Evolutionary conservation across 345 rosid species (phyloP), one percentile per base, ranked within the genome.

Genomic region (Dimocarpus longan): DNA sequence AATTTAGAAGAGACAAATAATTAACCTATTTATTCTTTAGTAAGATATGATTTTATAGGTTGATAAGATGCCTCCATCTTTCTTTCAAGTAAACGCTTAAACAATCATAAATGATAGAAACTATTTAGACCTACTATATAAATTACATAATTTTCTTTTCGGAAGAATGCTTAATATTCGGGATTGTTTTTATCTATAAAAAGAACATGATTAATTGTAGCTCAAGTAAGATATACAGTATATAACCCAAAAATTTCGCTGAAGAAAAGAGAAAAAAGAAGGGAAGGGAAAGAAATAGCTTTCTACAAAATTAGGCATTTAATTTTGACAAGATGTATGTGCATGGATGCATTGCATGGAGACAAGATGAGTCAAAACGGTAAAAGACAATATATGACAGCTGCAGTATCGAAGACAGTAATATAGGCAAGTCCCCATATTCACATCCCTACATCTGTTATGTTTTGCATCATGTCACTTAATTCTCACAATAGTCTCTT

Each of bases 371-470:
- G 80, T 79, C 75, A 79, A 71, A 48, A 18, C 21, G 37, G 87
- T 82, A 82, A 79, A 80, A 71, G 85, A 73, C 85, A 80, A 59
- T 66, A 62, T 39, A 71, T 63, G 76, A 57, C 76, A 37, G 71
- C 37, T 46, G 42, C 63, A 63, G 59, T 52, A 79, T 73, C 56
- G 77, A 75, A 70, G 68, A 69, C 67, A 13, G 43, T 10, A 62
- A 65, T 63, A 11, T 48, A 77, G 81, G 71, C 79, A 60, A 74
- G 39, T 63, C 21, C 6, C 54, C 64, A n/a, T 66, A 21, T 76
- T 77, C 18, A 69, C 9, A 72, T 5, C 59, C n/a, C 57, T 13
- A 60, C 48, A 26, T 48, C 74, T 19, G 66, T 22, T 6, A 59
- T 73, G 10, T 69, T 10, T 16, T 10, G 8, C 24, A 10, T 62